Conservation (phyloP, 768 basidiomycete genomes). For the Trametes cubensis region DNA sequence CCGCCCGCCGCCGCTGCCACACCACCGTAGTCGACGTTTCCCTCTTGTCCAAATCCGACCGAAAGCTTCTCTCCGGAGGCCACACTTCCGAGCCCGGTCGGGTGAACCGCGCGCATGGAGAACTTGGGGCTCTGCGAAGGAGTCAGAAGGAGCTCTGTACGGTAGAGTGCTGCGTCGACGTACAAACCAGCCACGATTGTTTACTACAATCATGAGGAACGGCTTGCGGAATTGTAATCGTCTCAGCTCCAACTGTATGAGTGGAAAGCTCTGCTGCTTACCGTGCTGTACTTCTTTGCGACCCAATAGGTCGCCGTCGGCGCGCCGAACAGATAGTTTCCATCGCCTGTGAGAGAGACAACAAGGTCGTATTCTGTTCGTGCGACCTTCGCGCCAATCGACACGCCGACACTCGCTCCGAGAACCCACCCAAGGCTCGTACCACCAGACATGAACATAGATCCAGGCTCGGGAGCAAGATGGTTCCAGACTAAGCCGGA, state of each 20-base stretch:
- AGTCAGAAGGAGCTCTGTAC: not conserved
- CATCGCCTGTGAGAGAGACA: conserved; percentile 67
- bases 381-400: conserved; percentile 43
- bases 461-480: conserved; percentile 56
- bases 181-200: conserved; percentile 73
- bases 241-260: not conserved
- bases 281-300: conserved; percentile 67
- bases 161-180: conserved; percentile 15
- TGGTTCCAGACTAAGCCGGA: conserved; percentile 59
- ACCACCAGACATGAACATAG: conserved; percentile 59
- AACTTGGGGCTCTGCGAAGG: conserved; percentile 53
- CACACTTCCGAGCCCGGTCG: conserved; percentile 51
- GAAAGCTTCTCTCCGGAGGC: conserved; percentile 51
- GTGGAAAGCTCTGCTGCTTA: conserved; percentile 34
- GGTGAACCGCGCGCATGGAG: conserved; percentile 68
- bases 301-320: conserved; percentile 75
- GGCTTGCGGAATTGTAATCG: not conserved
- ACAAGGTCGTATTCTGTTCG: conserved; percentile 53
- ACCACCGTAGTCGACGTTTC: conserved; percentile 57
- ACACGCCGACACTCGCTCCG: conserved; percentile 63
- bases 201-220: conserved; percentile 69
- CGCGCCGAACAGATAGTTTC: conserved; percentile 66
- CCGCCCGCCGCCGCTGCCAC: conserved; percentile 70
- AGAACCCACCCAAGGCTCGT: conserved; percentile 71
- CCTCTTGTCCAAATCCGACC: conserved; percentile 63